phyloP scores from a whole-genome alignment of 139 green algal genomes.

The Tetraselmis striata region DNA sequence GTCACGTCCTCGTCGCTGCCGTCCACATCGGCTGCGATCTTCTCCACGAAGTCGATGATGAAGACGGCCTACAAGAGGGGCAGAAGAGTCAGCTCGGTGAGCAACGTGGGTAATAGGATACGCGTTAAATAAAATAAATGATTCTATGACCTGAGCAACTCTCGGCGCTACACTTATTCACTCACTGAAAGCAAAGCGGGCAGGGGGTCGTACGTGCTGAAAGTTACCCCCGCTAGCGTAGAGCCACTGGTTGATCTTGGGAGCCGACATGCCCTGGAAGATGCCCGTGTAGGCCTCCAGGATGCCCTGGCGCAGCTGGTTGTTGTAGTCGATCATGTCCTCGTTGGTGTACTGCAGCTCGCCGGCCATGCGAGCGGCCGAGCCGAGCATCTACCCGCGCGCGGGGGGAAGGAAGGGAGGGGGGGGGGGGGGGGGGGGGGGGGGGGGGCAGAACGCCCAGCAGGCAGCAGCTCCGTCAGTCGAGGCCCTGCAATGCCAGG shows the following conservation, averaged over 20 bases:
- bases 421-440: too few species aligned
- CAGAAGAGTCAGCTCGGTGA: background rate
- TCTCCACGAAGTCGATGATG: slow-evolving; percentile 49
- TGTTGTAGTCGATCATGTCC: slow-evolving; percentile 89
- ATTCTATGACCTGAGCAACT: background rate
- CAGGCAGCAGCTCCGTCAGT: background rate
- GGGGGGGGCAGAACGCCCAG: background rate
- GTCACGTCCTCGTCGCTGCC: slow-evolving; percentile 48
- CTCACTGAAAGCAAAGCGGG: background rate
- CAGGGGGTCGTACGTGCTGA: background rate
- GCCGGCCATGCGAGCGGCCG: background rate
- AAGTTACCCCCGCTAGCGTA: background rate
- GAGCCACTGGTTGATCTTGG: slow-evolving; percentile 27
- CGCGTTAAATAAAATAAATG: background rate
- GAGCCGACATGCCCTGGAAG: slow-evolving; percentile 43
- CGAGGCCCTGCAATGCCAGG: background rate
- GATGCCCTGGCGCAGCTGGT: slow-evolving; percentile 79
- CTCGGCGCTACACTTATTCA: background rate
- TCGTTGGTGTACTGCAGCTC: slow-evolving; percentile 51
- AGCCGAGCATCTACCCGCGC: background rate
- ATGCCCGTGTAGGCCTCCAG: slow-evolving; percentile 93
- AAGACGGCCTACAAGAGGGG: background rate
- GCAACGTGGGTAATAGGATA: background rate
- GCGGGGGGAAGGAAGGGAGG: too few species aligned
- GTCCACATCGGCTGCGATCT: slow-evolving; percentile 47